phyloP scores from a whole-genome alignment of 2,329 filamentous ascomycete species.

The Pseudogymnoascus sp. region DNA sequence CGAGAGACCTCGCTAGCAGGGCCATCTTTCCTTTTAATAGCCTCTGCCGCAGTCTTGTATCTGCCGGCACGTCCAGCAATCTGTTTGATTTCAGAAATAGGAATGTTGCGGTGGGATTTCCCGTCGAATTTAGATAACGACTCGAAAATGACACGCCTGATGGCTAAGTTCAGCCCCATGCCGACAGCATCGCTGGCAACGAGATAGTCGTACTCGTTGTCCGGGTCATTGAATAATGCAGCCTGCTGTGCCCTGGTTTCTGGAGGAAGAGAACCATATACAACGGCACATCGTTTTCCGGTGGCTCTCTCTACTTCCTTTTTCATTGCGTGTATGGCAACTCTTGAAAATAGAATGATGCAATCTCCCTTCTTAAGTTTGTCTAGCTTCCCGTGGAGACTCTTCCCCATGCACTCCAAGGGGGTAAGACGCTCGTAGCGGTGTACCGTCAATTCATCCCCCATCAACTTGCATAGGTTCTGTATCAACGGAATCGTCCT shows the following conservation, averaged over 20 bases:
- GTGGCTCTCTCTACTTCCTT: conserved; percentile 68
- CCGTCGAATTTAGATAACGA: conserved; percentile 67
- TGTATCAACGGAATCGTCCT: conserved; percentile 72
- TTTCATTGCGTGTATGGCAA: conserved; percentile 76
- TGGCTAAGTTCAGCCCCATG: conserved; percentile 91
- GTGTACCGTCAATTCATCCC: conserved; percentile 77
- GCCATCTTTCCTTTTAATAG: conserved; percentile 26
- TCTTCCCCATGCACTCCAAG: conserved; percentile 56
- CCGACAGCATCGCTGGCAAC: conserved; percentile 94
- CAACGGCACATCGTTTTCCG: conserved; percentile 75
- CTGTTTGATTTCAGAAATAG: conserved; percentile 79
- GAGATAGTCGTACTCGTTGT: conserved; percentile 92
- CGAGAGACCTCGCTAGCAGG: neutral
- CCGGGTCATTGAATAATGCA: conserved; percentile 83
- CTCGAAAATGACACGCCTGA: conserved; percentile 87
- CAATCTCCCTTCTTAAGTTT: conserved; percentile 83
- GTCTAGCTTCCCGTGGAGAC: conserved; percentile 56
- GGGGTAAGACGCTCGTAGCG: conserved; percentile 77
- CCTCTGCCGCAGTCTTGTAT: conserved; percentile 64
- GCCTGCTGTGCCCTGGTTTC: conserved; percentile 91
- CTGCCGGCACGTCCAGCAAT: conserved; percentile 90
- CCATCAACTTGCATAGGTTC: conserved; percentile 67
- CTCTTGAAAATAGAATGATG: conserved; percentile 76
- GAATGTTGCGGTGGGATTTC: conserved; percentile 36
- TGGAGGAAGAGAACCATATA: conserved; percentile 86